Evolutionary conservation across 2,329 filamentous ascomycete genomes (phyloP), one percentile per base, ranked within the genome.

Genomic region (Pseudogymnoascus sp.): DNA sequence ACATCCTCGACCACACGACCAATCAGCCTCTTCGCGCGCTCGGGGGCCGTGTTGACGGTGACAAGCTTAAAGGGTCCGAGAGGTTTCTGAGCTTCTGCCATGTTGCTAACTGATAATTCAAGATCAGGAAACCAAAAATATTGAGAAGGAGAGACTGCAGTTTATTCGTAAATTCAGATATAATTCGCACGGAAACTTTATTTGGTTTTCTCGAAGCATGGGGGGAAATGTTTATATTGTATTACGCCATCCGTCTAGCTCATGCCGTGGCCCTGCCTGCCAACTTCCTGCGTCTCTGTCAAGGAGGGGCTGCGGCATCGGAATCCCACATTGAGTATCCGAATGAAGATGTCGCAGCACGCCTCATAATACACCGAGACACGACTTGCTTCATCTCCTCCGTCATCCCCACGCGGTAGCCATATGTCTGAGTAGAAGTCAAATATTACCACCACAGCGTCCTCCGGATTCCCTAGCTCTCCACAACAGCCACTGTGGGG

Each of bases 21-120:
- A 67, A 87, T 81, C 34, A 89, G 72, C 6, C 76, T 73, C 73
- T 83, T 82, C 34, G 86, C 86, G 61, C 85, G 77, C 64, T 87
- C 85, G 0, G 86, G 85, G 1, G 81, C 83, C 1, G 81, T 87
- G 74, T 88, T 89, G 65, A 89, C 84, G 1, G 84, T 89, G 30
- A 88, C 80, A 11, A 89, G 79, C 66, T 77, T 81, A 73, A 79
- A 88, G 2, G 83, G 83, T 16, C 83, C 83, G 65, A 78, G 77
- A 12, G 79, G 75, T 61, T 71, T 39, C 64, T 64, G 69, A 66
- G 68, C 70, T 72, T 30, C 30, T 2, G 54, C 32, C 30, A 58
- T 35, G n/a, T 58, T 37, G 6, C 2, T 22, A 58, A 37, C 2
- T 58, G 30, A 22, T 58, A 58, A 50, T 47, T 28, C 41, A 7